phyloP scores from a whole-genome alignment of 2,329 filamentous ascomycete species.

The Scedosporium boydii region DNA sequence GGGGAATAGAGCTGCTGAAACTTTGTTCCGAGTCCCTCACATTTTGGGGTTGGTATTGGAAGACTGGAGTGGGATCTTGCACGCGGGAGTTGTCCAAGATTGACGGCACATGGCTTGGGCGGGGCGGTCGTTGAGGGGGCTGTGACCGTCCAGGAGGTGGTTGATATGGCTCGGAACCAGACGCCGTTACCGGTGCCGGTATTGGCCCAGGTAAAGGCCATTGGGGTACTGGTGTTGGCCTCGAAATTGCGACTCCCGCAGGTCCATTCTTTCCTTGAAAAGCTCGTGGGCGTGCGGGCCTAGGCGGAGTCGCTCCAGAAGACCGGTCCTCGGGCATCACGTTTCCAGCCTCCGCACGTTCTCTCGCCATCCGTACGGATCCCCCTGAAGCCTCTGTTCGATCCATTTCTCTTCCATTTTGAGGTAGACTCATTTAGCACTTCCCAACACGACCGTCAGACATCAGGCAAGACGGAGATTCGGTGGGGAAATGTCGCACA shows the following conservation, averaged over 20 bases:
- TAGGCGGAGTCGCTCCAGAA: slow-evolving; percentile 15
- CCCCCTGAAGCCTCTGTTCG: slow-evolving; percentile 30
- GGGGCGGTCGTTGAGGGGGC: slow-evolving; percentile 48
- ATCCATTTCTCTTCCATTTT: slow-evolving; percentile 47
- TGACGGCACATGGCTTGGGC: slow-evolving; percentile 33
- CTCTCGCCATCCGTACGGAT: slow-evolving; percentile 45
- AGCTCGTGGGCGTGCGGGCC: slow-evolving; percentile 22
- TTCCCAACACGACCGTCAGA: slow-evolving; percentile 1
- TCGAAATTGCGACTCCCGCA: slow-evolving; percentile 37
- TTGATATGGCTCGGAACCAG: slow-evolving; percentile 33
- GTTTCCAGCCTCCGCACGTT: slow-evolving; percentile 36
- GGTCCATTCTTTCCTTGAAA: slow-evolving; percentile 26
- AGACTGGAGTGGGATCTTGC: slow-evolving; percentile 46
- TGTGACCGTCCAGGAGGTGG: slow-evolving; percentile 39
- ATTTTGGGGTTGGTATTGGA: slow-evolving; percentile 33
- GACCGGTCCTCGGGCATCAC: slow-evolving; percentile 19
- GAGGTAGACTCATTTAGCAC: slow-evolving; percentile 42
- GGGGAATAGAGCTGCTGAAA: slow-evolving; percentile 31
- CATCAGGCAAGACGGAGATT: not conserved
- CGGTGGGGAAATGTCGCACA: not conserved
- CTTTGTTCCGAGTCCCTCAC: slow-evolving; percentile 24
- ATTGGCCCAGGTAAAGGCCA: slow-evolving; percentile 37
- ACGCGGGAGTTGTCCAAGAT: slow-evolving; percentile 28
- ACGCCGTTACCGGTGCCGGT: slow-evolving; percentile 19
- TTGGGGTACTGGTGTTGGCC: slow-evolving; percentile 42